Evolutionary conservation across 108 stramenopile species (phyloP), one percentile per base, ranked within the genome.

Genomic region (Skeletonema marinoi): DNA sequence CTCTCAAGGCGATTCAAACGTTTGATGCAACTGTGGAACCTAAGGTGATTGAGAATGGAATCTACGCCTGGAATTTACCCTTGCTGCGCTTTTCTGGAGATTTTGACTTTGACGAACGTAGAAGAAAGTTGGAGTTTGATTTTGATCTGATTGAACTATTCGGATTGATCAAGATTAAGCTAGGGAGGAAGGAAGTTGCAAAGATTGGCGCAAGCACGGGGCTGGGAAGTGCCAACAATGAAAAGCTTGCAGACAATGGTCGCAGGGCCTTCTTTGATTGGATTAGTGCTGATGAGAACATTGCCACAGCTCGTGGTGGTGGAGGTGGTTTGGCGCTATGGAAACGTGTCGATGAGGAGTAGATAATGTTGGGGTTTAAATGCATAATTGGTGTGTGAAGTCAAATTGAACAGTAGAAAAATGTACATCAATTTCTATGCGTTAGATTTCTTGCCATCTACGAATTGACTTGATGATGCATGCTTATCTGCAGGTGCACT

Each of bases 251-350:
- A 29, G 85, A 92, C 68, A 58, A 70, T 60, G 87, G 88, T 3
- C 77, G 84, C 33, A 69, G 88, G 36, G 87, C 95, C 14, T 96
- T 96, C 44, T 97, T 97, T 82, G 96, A 96, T 74, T 97, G 95
- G 92, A 97, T 97, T 69, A 81, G 83, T 56, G 92, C 94, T 19
- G 94, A 95, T 73, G 92, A 93, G 6, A 75, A 81, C 10, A 96
- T 95, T 83, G 96, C 95, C 1, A 97, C 95, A 33, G 96, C 96
- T 14, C 86, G 96, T 44, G 96, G 96, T 59, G 96, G 95, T 19
- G 96, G 96, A 36, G 96, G 96, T 9, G 96, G 96, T 1, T 73
- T 97, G 32, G 96, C 96, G 10, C 78, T 97, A 38, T 97, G 96
- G 96, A 93, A 92, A 71, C 83, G 92, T 17, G 81, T 90, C 7